Evolutionary conservation across 495 filamentous ascomycete genomes (phyloP), one percentile per base, ranked within the genome.

Genomic region (Bombardia bombarda): DNA sequence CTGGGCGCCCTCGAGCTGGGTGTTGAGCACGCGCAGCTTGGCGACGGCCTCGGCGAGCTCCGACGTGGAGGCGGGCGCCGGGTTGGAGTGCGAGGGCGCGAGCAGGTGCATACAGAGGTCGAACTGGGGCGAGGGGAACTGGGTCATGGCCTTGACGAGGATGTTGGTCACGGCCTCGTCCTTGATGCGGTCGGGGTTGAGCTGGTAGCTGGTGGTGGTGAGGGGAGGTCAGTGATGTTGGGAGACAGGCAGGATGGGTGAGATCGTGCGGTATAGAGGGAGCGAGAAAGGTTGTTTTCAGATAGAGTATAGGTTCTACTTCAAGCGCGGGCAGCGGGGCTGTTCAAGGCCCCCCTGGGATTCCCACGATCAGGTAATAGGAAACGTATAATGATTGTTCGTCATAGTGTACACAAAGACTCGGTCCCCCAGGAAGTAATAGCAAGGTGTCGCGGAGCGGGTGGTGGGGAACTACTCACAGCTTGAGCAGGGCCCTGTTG

Each of bases 281-380:
- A 13, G 18, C 10, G 28, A 4, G 4, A 33, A 39, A 35, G 24
- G 19, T 6, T 40, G 18, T 46, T 47, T 34, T 84, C 79, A 84
- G 79, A 79, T 77, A 81, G 68, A 77, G 66, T 70, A 75, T 80
- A 79, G 53, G 47, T 48, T 59, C 47, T 28, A 69, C 74, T 69
- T 74, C 74, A 75, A 42, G 32, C 35, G 18, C 20, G 20, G 22
- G 4, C n/a, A n/a, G n/a, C n/a, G n/a, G n/a, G n/a, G n/a, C n/a
- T n/a, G n/a, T n/a, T n/a, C n/a, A n/a, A n/a, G n/a, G n/a, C n/a
- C n/a, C n/a, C n/a, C n/a, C n/a, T n/a, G n/a, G n/a, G n/a, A n/a
- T n/a, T n/a, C n/a, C n/a, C n/a, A n/a, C n/a, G n/a, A n/a, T 94
- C 87, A 85, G 88, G 79, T 95, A 95, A 95, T 96, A 95, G 87